Base-by-base conservation (phyloP, 225 moss, liverwort and hornwort genomes). In the Polytrichum commune region DNA sequence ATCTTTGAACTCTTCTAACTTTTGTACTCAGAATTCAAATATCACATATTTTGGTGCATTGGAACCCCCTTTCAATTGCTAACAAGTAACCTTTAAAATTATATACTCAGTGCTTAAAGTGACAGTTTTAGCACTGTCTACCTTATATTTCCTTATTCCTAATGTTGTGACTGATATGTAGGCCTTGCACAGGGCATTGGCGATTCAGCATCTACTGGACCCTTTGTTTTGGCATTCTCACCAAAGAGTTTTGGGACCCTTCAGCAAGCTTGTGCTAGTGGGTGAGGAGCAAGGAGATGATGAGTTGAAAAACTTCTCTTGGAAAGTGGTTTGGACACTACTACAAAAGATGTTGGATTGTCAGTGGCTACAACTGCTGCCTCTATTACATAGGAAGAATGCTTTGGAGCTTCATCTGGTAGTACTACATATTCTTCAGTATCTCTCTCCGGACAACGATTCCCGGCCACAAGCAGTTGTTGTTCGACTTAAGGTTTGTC, bases 331-430 rank as follows among this genome's bases (percentile, higher is more conserved):
- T 19, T 90, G 90, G 90, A 80, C 74, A 74, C 77, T 90, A 62
- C 73, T 99, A 54, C 87, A 72, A 13, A 85, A 85, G 72, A 89
- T 82, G 8, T 62, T 99, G 77, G 90, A 95, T 71, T 80, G 76
- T 67, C 90, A 88, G 56, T 99, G 95, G 95, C 89, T 93, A 72
- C 80, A 83, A 54, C 80, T 95, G 72, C 66, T 91, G 53, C 83
- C 87, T 65, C 83, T 99, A 55, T 75, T 95, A 81, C 92, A 86
- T 53, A 78, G 93, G 54, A 87, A 90, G 72, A 82, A 79, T 10
- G 72, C 84, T 54, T 95, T 91, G 93, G 93, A 95, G 63, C 81
- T 99, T 71, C 88, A 87, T 67, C 75, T 95, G 55, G 90, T 90
- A 62, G 89, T 89, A 20, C 84, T 95, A 71, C 79, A 82, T 26